A percentile compares a stretch with the other conserved stretches of the same genome.
Conservation (phyloP, 75 land plant species). For the Chamaecyparis obtusa region DNA sequence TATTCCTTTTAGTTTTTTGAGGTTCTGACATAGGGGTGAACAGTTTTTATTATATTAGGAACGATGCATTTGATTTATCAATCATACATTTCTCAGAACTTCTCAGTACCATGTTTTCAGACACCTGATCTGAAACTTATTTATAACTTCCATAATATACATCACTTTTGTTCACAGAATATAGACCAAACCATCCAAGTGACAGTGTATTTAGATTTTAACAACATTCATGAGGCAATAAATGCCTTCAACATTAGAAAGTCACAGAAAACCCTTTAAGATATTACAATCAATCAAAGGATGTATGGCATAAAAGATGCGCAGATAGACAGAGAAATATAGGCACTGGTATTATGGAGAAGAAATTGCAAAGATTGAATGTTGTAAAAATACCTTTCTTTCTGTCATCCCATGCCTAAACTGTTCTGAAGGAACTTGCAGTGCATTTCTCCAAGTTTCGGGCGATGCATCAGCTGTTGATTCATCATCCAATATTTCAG, state of each 20-base stretch:
- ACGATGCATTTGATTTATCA: background rate
- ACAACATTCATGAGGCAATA: background rate
- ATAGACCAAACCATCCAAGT: background rate
- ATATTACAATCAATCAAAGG: background rate
- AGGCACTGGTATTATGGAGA: background rate
- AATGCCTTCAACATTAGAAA: background rate
- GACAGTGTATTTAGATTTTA: background rate
- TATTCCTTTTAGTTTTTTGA: background rate
- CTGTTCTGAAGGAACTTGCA: background rate
- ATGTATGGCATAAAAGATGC: background rate
- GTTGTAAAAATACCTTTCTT: background rate
- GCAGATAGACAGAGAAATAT: background rate
- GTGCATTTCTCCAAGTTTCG: background rate
- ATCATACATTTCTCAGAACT: background rate
- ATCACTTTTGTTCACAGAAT: background rate
- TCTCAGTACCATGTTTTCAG: background rate
- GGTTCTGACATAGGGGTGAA: background rate
- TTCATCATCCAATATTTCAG: background rate
- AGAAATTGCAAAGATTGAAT: background rate
- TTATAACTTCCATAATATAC: background rate
- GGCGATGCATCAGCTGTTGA: background rate
- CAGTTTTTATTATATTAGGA: background rate
- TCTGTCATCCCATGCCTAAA: background rate
- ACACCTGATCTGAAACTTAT: background rate
- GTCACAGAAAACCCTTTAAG: background rate